Conservation (phyloP, 768 basidiomycete genomes). For the Grammothele lineata region DNA sequence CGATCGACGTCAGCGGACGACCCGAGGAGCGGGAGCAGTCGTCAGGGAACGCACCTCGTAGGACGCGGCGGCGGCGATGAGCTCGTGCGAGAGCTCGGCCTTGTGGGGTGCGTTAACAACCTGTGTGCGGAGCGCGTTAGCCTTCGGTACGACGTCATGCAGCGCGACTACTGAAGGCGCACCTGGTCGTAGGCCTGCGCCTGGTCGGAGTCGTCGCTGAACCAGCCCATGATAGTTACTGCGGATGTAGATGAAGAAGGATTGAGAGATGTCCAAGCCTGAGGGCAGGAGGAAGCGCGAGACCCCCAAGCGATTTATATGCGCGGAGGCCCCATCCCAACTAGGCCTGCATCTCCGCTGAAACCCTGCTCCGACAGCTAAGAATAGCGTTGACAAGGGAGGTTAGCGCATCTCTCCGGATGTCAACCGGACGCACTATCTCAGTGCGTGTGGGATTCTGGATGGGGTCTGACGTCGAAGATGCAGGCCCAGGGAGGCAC, state of each 20-base stretch:
- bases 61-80: slow-evolving; percentile 62
- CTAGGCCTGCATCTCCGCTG: too few relatives aligned
- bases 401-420: too few relatives aligned
- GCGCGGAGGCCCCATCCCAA: slow-evolving; percentile 1
- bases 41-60: slow-evolving; percentile 52
- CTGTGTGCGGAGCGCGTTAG: background rate
- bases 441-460: too few relatives aligned
- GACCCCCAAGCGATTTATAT: slow-evolving; percentile 14
- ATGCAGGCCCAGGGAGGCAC: too few relatives aligned
- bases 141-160: background rate
- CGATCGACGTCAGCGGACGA: too few relatives aligned
- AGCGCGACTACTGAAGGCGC: background rate
- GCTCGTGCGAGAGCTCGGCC: slow-evolving; percentile 57
- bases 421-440: too few relatives aligned
- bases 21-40: background rate
- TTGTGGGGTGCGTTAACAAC: slow-evolving; percentile 44
- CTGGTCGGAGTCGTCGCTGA: slow-evolving; percentile 36
- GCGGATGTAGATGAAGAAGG: too few relatives aligned
- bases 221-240: slow-evolving; percentile 39
- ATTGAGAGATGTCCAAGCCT: too few relatives aligned
- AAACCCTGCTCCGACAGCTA: too few relatives aligned
- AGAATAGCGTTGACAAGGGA: too few relatives aligned
- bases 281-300: slow-evolving; percentile 12
- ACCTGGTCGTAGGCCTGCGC: slow-evolving; percentile 40
- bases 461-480: too few relatives aligned